Conservation (phyloP, 106 monocot species). For the Acorus gramineus region DNA sequence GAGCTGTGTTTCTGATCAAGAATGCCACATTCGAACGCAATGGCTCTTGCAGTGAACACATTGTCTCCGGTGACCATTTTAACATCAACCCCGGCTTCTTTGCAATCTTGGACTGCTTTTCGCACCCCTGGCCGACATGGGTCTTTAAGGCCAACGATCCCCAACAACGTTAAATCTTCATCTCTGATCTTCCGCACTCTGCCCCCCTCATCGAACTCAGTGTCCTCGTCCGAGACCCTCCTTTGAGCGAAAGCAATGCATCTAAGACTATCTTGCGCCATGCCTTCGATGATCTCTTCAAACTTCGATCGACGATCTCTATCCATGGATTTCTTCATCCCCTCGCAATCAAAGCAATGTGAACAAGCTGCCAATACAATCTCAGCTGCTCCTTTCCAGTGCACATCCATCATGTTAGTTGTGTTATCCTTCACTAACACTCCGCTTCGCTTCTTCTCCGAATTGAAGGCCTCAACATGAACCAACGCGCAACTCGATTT, state of each 20-base stretch:
- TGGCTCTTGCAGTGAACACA: constrained; percentile 9
- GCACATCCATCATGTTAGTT: not conserved
- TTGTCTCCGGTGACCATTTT: constrained; percentile 17
- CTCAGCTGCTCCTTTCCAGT: constrained; percentile 19
- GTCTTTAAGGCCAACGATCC: not conserved
- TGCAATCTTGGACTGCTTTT: too few species aligned
- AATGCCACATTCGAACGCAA: constrained; percentile 9
- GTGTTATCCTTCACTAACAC: constrained; percentile 1
- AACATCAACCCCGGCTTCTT: not conserved
- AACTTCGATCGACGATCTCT: not conserved
- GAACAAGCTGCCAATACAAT: constrained; percentile 8
- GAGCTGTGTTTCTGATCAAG: not conserved
- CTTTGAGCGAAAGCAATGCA: constrained; percentile 13
- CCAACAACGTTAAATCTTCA: constrained; percentile 8
- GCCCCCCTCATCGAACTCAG: not conserved
- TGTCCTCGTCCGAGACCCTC: not conserved
- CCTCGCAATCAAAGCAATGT: not conserved
- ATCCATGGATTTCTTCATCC: not conserved
- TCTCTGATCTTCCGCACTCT: not conserved
- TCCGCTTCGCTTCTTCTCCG: constrained; percentile 13
- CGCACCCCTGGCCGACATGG: too few species aligned
- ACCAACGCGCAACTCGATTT: not conserved
- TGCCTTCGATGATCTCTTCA: constrained; percentile 6
- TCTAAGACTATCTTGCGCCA: constrained; percentile 7
- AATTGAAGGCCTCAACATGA: constrained; percentile 11